Base-by-base conservation (phyloP, 371 early-diverging fungal genomes). In the Zychaea mexicana region DNA sequence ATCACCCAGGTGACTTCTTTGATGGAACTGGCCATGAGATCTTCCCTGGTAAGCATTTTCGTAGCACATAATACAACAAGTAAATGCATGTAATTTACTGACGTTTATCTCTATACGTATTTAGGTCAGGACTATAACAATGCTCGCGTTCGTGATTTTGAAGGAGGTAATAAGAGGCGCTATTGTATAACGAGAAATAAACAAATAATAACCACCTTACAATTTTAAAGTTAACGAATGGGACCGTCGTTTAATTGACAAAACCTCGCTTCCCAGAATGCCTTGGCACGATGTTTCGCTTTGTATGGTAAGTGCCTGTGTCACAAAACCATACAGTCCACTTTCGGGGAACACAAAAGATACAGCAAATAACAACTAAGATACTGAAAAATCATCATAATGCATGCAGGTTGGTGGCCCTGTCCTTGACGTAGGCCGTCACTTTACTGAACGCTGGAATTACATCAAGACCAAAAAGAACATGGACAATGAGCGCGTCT, bases 221-320 rank as follows among this genome's bases (percentile, higher is more conserved):
- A 85, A 39, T 52, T 64, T 72, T 49, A 22, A 46, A 82, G 89
- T 94, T 33, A 77, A 85, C 63, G 63, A 84, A 46, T 81, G 81
- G 73, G 81, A 85, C 57, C 79, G 77, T 69, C 72, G 78, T 28
- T 62, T 90, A 55, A 83, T 93, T 52, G 86, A 91, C 67, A 84
- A 88, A 46, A 73, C 80, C 17, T 68, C 63, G 21, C 73, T 83
- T 5, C 87, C 95, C n/a, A 85, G 97, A 58, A 93, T 97, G 96
- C 96, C 96, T 21, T 97, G 98, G 98, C 97, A 97, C 76, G 98
- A 97, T 66, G 87, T 96, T 21, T 89, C 90, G 5, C 72, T 92
- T 55, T 89, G 85, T 57, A 78, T 92, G 81, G 85, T 79, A 71
- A 65, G 62, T 75, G 15, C 15, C 17, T 67, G 67, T 57, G 52